Evolutionary conservation across 108 stramenopile species (phyloP).

Genomic region (Discostella pseudostelligera): DNA sequence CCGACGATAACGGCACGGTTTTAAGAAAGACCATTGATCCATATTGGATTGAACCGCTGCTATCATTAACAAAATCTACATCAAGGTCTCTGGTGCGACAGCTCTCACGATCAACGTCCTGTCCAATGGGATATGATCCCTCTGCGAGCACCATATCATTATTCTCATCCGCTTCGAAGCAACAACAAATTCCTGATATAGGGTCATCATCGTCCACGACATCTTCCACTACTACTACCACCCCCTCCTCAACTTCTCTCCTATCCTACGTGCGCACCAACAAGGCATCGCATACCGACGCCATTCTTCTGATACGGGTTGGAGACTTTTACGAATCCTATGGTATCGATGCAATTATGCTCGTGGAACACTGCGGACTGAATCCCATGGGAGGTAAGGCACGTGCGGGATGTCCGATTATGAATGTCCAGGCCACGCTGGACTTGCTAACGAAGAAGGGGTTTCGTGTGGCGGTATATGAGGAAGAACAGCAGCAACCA

Average conservation of each 20-base stretch:
- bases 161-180: neutral
- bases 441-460: constrained; percentile 83
- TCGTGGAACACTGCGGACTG: constrained; percentile 92
- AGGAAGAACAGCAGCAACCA: constrained; percentile 55
- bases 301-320: constrained; percentile 76
- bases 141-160: constrained; percentile 34
- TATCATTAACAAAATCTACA: constrained; percentile 57
- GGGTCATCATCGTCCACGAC: neutral
- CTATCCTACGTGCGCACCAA: constrained; percentile 65
- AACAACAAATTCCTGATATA: neutral
- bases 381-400: constrained; percentile 95
- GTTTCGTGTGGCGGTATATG: constrained; percentile 91
- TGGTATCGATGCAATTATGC: constrained; percentile 92
- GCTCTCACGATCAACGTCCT: constrained; percentile 45
- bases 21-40: constrained; percentile 40
- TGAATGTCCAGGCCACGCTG: constrained; percentile 89
- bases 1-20: no score
- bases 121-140: constrained; percentile 86
- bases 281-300: constrained; percentile 53
- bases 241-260: constrained; percentile 45
- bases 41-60: constrained; percentile 69
- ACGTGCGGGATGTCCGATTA: constrained; percentile 90
- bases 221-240: neutral
- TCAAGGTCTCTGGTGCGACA: constrained; percentile 64
- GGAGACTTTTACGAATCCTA: constrained; percentile 98